Base-by-base conservation (phyloP, 179 eudicot genomes). In the Silene coronaria region DNA sequence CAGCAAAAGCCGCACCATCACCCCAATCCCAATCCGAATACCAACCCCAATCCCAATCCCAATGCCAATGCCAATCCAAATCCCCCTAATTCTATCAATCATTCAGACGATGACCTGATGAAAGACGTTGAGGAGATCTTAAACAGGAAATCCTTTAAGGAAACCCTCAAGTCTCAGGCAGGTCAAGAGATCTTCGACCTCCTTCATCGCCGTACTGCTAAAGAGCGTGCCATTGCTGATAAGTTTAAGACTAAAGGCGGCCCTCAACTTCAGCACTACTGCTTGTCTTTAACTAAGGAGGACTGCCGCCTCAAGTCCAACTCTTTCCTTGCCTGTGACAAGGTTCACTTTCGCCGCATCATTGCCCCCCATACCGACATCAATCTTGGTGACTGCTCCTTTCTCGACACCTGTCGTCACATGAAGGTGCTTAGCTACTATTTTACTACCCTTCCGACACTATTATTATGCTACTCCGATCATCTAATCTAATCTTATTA, bases 311-410 rank as follows among this genome's bases (percentile, higher is more conserved):
- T 87, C 23, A 96, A 91, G 75, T 51, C 91, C 81, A 90, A 89
- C 46, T 90, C 97, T 55, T 92, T 67, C 80, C 78, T 89, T 59
- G 97, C 99, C 42, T 92, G 99, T 82, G 91, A 87, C 65, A 95
- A 95, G 97, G 99, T 95, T 88, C 99, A 95, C 86, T 95, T 95
- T 73, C 83, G 97, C 76, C 95, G 99, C 46, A 95, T 95, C 79
- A 91, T 91, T 84, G 97, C 97, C 77, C 88, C 78, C 8, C 99
- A 95, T 75, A 95, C 97, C 59, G 99, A 95, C 74, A 72, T 89
- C 82, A 95, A 86, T 81, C 84, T 91, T 80, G 99, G 99, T 65
- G 99, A 95, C 69, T 92, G 99, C 82, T 92, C 97, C 69, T 95
- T 93, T 76, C 90, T 95, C 60, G 97, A 95, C 75, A 95, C 97